A percentile compares a stretch with the other conserved stretches of the same genome.
Conservation (phyloP, 805 yeast genomes). For the Starmerella apis region DNA sequence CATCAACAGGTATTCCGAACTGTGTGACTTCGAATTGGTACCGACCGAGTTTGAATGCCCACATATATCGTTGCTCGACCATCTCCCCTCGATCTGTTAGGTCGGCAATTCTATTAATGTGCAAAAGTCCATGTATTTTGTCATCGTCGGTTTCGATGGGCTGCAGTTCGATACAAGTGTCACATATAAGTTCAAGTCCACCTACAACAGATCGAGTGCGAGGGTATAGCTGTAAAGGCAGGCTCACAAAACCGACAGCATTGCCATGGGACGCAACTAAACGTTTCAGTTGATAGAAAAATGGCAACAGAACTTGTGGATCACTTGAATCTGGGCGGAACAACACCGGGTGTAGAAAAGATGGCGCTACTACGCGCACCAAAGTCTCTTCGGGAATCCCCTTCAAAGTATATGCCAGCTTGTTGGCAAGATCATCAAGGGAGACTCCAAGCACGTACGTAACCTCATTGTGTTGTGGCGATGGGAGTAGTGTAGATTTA, state of each 20-base stretch:
- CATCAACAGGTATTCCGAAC: constrained; percentile 97
- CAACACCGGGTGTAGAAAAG: constrained; percentile 66
- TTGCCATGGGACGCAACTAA: constrained; percentile 43
- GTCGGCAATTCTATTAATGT: constrained; percentile 60
- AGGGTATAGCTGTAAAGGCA: constrained; percentile 59
- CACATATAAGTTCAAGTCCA: constrained; percentile 50
- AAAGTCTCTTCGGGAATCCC: constrained; percentile 32
- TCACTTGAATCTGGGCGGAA: constrained; percentile 45
- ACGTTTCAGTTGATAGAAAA: constrained; percentile 47
- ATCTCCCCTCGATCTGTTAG: constrained; percentile 69
- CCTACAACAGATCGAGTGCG: constrained; percentile 40
- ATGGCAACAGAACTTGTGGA: constrained; percentile 44
- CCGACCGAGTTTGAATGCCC: constrained; percentile 75
- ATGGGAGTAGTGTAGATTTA: constrained; percentile 19
- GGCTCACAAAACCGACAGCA: constrained; percentile 43
- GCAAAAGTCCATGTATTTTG: constrained; percentile 53
- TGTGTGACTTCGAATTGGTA: constrained; percentile 76
- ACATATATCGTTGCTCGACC: constrained; percentile 64
- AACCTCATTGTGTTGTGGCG: constrained; percentile 22
- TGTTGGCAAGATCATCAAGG: constrained; percentile 31
- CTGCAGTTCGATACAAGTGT: constrained; percentile 60
- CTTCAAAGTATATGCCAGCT: constrained; percentile 38
- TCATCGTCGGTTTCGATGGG: constrained; percentile 62
- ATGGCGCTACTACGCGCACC: constrained; percentile 62
- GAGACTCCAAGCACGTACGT: constrained; percentile 18